phyloP scores from a whole-genome alignment of 352 stramenopile genomes.

The Elongisporangium anandrum region DNA sequence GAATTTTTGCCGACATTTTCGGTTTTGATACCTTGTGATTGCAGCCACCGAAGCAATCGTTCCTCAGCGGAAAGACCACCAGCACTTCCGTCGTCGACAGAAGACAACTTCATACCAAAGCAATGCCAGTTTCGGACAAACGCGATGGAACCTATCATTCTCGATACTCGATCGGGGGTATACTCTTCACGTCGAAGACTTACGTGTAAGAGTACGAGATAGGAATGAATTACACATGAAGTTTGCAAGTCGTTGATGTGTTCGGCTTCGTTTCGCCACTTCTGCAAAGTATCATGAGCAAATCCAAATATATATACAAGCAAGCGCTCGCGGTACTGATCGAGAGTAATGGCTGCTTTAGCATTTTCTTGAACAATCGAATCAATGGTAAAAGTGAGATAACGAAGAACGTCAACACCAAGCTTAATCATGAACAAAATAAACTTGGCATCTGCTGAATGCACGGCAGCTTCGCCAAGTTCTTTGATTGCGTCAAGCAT shows the following conservation, averaged over 20 bases:
- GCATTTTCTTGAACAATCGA: constrained; percentile 20
- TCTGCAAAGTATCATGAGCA: constrained; percentile 61
- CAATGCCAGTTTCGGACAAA: constrained; percentile 91
- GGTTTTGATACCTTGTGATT: constrained; percentile 88
- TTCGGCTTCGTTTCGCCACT: constrained; percentile 76
- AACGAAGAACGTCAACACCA: constrained; percentile 70
- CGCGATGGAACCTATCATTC: constrained; percentile 77
- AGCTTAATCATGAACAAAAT: constrained; percentile 89
- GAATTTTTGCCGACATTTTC: constrained; percentile 75
- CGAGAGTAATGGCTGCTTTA: constrained; percentile 11
- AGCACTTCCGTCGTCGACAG: constrained; percentile 16
- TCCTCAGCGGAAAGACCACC: constrained; percentile 63
- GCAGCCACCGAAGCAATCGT: constrained; percentile 80
- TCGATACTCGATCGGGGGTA: constrained; percentile 51
- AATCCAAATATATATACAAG: constrained; percentile 68
- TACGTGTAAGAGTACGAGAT: constrained; percentile 65
- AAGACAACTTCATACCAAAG: constrained; percentile 84
- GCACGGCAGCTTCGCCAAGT: constrained; percentile 73
- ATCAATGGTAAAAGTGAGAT: constrained; percentile 74
- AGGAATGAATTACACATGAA: constrained; percentile 83
- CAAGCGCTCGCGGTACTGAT: constrained; percentile 49
- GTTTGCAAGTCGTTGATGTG: constrained; percentile 70
- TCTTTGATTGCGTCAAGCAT: constrained; percentile 83
- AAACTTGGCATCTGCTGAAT: constrained; percentile 79
- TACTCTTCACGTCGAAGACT: constrained; percentile 71